Conservation (phyloP, 768 basidiomycete genomes). For the Piloderma croceum region DNA sequence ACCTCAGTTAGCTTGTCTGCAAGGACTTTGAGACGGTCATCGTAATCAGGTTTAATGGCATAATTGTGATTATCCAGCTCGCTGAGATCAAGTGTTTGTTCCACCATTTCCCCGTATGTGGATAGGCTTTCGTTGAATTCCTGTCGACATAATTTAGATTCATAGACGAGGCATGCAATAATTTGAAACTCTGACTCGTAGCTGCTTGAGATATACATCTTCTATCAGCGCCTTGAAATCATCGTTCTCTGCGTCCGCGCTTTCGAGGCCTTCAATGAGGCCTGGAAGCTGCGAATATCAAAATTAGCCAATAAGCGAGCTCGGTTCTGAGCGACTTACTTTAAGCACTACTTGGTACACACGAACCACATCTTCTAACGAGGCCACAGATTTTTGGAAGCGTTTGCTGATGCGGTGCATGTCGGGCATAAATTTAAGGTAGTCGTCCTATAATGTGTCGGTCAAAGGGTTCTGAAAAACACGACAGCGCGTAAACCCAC, state of each 20-base stretch:
- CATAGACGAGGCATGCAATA: no score
- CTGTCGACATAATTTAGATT: constrained; percentile 34
- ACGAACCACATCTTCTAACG: constrained; percentile 91
- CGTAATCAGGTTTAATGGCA: constrained; percentile 90
- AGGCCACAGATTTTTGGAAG: constrained; percentile 79
- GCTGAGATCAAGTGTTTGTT: constrained; percentile 88
- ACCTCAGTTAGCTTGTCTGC: constrained; percentile 62
- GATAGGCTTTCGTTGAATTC: constrained; percentile 54
- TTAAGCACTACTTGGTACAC: constrained; percentile 91
- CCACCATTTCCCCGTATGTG: constrained; percentile 91
- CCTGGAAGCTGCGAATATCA: constrained; percentile 55
- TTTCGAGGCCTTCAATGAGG: constrained; percentile 60
- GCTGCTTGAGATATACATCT: constrained; percentile 56
- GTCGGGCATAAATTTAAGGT: constrained; percentile 88
- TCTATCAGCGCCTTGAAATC: constrained; percentile 54
- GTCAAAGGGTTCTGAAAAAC: background rate
- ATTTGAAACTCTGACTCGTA: constrained; percentile 64
- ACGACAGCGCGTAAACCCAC: constrained; percentile 39
- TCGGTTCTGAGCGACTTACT: constrained; percentile 34
- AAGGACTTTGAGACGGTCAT: constrained; percentile 64
- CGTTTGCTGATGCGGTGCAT: constrained; percentile 87
- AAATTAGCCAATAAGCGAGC: background rate
- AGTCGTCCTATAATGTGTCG: constrained; percentile 59
- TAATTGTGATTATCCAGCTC: constrained; percentile 82
- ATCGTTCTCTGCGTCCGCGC: constrained; percentile 38